Base-by-base conservation (phyloP, 108 stramenopile genomes). In the Cyclotella kingstonii region DNA sequence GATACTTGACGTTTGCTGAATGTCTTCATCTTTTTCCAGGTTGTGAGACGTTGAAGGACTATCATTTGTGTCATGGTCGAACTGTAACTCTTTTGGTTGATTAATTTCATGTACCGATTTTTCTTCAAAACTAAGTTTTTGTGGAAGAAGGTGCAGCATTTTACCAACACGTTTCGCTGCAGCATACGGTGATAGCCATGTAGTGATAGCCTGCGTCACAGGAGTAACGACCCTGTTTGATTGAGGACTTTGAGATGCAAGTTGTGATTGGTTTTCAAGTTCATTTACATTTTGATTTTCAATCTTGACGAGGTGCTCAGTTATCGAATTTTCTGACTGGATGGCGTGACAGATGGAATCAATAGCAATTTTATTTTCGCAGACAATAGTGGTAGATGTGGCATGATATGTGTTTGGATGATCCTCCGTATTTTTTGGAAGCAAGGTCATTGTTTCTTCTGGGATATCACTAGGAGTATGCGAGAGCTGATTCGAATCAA, bases 151-250 rank as follows among this genome's bases (percentile, higher is more conserved):
- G 5, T 47, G 31, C 22, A 54, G 40, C 29, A 22, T 61, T 27
- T 60, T 14, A 3, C 68, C 68, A 8, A 54, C 60, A 9, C 59
- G 59, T 39, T 52, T 44, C 9, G 60, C 68, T 25, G 60, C 54
- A 23, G 60, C 68, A 61, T 70, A 70, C 2, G 68, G 68, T 2
- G 68, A 60, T 48, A 70, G 60, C 68, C 68, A 70, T 26, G 68
- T 70, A n/a, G 60, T 48, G 14, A 70, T 22, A 17, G 68, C 68
- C 3, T 70, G 52, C 26, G 26, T 48, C 10, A 70, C 43, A n/a
- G 60, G 60, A 55, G 8, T 0, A 9, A 46, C 2, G 3, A 2
- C 19, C 1, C 17, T 22, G 2, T 22, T 4, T 46, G 14, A 18
- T 22, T 4, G 17, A 22, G 11, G 53, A 35, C 30, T 47, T 46